These are phyloP conservation scores for Bacterosira constricta DNA, from an alignment of 108 stramenopile species.

Conservation along the genomic window DNA sequence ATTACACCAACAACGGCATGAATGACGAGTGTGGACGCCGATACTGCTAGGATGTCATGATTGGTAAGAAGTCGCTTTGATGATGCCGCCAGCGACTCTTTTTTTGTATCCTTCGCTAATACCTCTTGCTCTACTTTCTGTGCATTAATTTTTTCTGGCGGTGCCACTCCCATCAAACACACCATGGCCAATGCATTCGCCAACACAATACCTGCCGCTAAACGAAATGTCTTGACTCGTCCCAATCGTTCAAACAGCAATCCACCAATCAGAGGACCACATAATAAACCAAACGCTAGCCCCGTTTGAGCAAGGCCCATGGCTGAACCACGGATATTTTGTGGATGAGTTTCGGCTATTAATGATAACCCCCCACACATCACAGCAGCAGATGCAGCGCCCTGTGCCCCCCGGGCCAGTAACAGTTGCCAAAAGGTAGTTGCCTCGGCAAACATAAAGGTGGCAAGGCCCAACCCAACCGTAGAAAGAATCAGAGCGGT, in stretches of 20 bases:
- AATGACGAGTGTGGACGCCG: conserved; percentile 27
- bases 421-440: conserved; percentile 26
- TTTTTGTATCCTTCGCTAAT: neutral
- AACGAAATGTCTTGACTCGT: conserved; percentile 31
- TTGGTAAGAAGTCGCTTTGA: conserved; percentile 20
- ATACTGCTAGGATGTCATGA: conserved; percentile 29
- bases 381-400: conserved; percentile 38
- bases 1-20: conserved; percentile 40
- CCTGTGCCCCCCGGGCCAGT: conserved; percentile 29
- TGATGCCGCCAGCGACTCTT: neutral
- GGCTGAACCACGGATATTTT: conserved; percentile 14
- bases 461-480: conserved; percentile 26
- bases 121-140: neutral
- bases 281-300: conserved; percentile 20
- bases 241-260: conserved; percentile 31
- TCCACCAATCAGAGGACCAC: conserved; percentile 35
- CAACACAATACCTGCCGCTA: conserved; percentile 27
- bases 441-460: conserved; percentile 35
- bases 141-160: conserved; percentile 13
- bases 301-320: conserved; percentile 37
- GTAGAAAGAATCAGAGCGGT: conserved; percentile 14
- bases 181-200: conserved; percentile 25
- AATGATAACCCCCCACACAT: conserved; percentile 35
- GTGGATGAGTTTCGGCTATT: conserved; percentile 32
- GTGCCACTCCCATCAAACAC: conserved; percentile 25